These are phyloP conservation scores for Colletotrichum orchidophilum DNA, from an alignment of 2,329 filamentous ascomycete genomes.

Conservation along the genomic window DNA sequence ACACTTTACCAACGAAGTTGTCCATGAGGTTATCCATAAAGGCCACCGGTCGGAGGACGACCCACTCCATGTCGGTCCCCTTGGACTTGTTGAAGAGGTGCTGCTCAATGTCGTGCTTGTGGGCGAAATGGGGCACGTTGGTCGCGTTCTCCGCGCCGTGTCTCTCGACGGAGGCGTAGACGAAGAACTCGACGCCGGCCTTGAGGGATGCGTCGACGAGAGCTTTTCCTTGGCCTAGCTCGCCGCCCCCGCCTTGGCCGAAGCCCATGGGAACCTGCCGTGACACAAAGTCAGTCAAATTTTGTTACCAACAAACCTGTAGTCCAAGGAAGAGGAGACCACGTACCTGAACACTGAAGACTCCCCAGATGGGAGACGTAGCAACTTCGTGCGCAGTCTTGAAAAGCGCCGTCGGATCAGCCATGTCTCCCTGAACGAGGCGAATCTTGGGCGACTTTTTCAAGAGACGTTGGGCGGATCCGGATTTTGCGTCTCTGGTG, in stretches of 20 bases:
- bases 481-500: conserved; percentile 64
- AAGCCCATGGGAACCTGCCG: conserved; percentile 34
- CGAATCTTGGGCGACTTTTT: conserved; percentile 57
- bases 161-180: conserved; percentile 71
- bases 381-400: conserved; percentile 44
- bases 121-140: conserved; percentile 66
- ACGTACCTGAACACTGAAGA: conserved; percentile 67
- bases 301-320: neutral
- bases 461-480: conserved; percentile 58
- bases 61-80: conserved; percentile 44
- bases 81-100: conserved; percentile 59
- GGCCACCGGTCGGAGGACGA: conserved; percentile 48
- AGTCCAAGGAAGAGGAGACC: neutral
- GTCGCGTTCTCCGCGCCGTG: conserved; percentile 64
- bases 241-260: conserved; percentile 51
- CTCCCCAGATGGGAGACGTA: conserved; percentile 60
- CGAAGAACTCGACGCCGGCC: conserved; percentile 64
- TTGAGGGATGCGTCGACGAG: conserved; percentile 65
- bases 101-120: conserved; percentile 68
- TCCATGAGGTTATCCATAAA: conserved; percentile 52
- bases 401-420: conserved; percentile 61
- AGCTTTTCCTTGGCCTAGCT: conserved; percentile 61
- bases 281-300: neutral
- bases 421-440: conserved; percentile 66
- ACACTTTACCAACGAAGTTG: conserved; percentile 43